These are phyloP conservation scores for Hypoxylon fragiforme DNA, from an alignment of 495 filamentous ascomycete genomes.

Conservation along the genomic window DNA sequence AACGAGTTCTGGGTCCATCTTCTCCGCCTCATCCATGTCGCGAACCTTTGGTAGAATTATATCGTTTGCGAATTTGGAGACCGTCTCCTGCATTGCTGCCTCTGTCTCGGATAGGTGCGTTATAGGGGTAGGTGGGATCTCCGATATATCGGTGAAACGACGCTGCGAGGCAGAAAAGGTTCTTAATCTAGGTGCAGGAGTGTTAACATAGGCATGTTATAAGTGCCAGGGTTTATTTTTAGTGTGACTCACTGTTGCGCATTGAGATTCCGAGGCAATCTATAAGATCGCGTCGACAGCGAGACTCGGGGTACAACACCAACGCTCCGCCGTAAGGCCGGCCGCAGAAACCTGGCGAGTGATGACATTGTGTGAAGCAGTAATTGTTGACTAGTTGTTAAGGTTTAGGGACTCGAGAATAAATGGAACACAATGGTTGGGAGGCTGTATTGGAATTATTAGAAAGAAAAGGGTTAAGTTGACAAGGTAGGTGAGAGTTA, in stretches of 20 bases:
- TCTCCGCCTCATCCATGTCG: constrained; percentile 96
- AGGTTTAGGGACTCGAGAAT: not conserved
- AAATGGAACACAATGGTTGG: constrained; percentile 3
- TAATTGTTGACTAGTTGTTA: not conserved
- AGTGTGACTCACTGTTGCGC: constrained; percentile 49
- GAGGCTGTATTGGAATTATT: not conserved
- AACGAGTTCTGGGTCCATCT: constrained; percentile 85
- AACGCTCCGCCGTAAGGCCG: constrained; percentile 61
- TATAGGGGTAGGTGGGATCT: constrained; percentile 87
- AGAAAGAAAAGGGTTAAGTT: no score
- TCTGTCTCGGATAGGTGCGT: constrained; percentile 91
- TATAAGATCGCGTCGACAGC: constrained; percentile 47
- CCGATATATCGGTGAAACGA: constrained; percentile 65
- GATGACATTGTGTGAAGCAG: constrained; percentile 62
- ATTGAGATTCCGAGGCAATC: constrained; percentile 33
- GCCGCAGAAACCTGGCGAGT: constrained; percentile 67
- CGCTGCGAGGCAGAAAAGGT: constrained; percentile 71
- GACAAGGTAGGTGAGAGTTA: not conserved
- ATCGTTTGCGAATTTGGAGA: constrained; percentile 88
- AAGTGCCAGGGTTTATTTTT: not conserved
- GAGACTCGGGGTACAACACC: constrained; percentile 51
- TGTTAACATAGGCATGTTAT: constrained; percentile 12
- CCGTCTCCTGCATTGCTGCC: constrained; percentile 81
- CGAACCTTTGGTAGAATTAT: constrained; percentile 89
- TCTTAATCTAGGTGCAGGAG: constrained; percentile 42